Base-by-base conservation (phyloP, 148 eudicot genomes). In the Arctostaphylos glauca region DNA sequence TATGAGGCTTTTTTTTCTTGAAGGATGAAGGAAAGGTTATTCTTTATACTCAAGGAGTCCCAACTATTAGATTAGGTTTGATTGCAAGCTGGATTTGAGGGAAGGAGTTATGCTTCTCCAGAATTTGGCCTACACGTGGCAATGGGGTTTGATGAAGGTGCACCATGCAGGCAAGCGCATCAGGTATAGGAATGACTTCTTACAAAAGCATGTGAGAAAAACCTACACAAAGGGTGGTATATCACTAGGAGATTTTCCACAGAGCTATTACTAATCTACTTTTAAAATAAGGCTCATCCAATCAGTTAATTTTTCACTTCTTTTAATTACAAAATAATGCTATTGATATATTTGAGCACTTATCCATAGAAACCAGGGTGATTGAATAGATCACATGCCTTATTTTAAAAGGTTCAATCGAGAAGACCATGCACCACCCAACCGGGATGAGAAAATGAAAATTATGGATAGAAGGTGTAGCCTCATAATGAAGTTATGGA, bases 351-450 rank as follows among this genome's bases (percentile, higher is more conserved):
- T 23, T 66, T 3, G 15, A 38, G 71, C 21, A 25, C 71, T 66
- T 66, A 25, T 66, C 25, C 73, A 13, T 68, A 44, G 73, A 66
- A 68, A 68, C 73, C 73, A 68, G 73, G 73, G 76, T 44, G 23
- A 72, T 44, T 72, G 50, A 43, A 44, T 14, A 44, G 76, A 72
- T 72, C 13, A 10, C 50, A 44, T 8, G 9, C 50, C 10, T 23
- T 23, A 19, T 18, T 70, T 38, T 18, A 14, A 9, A 70, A 70
- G 74, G 14, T 41, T 38, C 76, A 15, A 72, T 72, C 44, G 49
- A 72, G 49, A 72, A 44, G 46, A 72, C 12, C 76, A 16, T 43
- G 47, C 74, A 71, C 49, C 74, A 71, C 49, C 74, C 50, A 41
- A 31, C 9, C 15, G 16, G 38, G 1, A 18, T 3, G 46, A 68